phyloP scores from a whole-genome alignment of 1,139 yeast species.

The Geotrichum fermentans region DNA sequence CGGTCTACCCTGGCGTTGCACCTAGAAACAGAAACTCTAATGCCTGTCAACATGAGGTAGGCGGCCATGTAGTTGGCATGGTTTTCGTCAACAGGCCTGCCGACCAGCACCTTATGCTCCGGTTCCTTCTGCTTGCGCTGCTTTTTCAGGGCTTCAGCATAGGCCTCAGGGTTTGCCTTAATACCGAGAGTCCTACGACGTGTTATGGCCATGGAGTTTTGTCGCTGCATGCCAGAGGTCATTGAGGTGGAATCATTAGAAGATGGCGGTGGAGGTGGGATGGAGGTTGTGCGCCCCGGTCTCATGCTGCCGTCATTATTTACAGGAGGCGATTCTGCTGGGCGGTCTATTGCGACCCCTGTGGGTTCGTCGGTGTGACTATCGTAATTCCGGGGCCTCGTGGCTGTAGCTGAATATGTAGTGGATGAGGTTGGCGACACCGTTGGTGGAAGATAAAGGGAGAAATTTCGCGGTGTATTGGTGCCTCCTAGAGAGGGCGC shows the following conservation, averaged over 20 bases:
- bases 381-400: background rate
- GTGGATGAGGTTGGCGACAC: background rate
- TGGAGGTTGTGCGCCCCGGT: background rate
- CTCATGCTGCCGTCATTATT: background rate
- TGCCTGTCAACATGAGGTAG: constrained; percentile 94
- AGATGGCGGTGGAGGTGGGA: background rate
- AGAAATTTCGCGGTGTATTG: constrained; percentile 10
- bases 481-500: constrained; percentile 7
- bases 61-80: constrained; percentile 92
- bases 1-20: constrained; percentile 78
- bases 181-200: constrained; percentile 12
- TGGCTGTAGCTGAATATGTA: background rate
- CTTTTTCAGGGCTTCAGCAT: constrained; percentile 11
- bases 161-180: constrained; percentile 8
- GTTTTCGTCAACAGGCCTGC: constrained; percentile 82
- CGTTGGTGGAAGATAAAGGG: constrained; percentile 1
- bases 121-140: constrained; percentile 41
- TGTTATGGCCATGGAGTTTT: constrained; percentile 7
- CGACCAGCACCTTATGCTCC: constrained; percentile 55
- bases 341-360: background rate
- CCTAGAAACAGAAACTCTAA: constrained; percentile 87
- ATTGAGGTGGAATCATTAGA: background rate
- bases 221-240: constrained; percentile 5
- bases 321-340: background rate
- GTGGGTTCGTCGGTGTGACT: background rate